phyloP scores from a whole-genome alignment of 2,329 filamentous ascomycete species.

The Achaetomium macrosporum region DNA sequence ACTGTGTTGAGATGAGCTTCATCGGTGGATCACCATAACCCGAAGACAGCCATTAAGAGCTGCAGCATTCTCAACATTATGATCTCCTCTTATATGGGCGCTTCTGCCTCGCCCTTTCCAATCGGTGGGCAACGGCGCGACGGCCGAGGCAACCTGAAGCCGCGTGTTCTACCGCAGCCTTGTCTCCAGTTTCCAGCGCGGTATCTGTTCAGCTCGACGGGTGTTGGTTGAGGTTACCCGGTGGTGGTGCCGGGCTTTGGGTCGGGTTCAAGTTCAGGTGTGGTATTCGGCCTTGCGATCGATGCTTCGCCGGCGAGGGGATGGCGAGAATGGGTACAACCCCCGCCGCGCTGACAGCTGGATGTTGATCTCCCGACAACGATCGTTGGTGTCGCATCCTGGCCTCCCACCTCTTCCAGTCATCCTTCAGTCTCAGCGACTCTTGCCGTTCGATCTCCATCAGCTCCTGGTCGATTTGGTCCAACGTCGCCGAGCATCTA shows the following conservation, averaged over 20 bases:
- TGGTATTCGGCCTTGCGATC: constrained; percentile 7
- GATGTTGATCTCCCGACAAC: constrained; percentile 22
- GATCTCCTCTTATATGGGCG: too few relatives aligned
- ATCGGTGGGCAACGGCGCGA: too few relatives aligned
- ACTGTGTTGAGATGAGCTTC: too few relatives aligned
- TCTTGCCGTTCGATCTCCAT: constrained; percentile 20
- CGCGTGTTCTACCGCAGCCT: too few relatives aligned
- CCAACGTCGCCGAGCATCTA: not conserved
- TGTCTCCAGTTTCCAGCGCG: not conserved
- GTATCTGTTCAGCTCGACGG: not conserved
- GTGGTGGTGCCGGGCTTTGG: not conserved
- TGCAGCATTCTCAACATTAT: not conserved
- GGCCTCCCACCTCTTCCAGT: constrained; percentile 37
- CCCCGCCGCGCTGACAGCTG: constrained; percentile 11
- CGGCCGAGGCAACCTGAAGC: not conserved
- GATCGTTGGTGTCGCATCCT: constrained; percentile 24
- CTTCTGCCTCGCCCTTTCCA: too few relatives aligned
- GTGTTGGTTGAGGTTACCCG: not conserved
- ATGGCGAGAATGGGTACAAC: constrained; percentile 15
- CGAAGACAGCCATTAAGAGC: too few relatives aligned
- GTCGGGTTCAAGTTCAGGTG: not conserved
- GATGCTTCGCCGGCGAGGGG: constrained; percentile 17
- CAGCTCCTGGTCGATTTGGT: constrained; percentile 12
- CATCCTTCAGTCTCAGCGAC: constrained; percentile 26
- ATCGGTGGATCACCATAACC: too few relatives aligned